phyloP scores from a whole-genome alignment of 805 yeast species.

The Millerago galiae region DNA sequence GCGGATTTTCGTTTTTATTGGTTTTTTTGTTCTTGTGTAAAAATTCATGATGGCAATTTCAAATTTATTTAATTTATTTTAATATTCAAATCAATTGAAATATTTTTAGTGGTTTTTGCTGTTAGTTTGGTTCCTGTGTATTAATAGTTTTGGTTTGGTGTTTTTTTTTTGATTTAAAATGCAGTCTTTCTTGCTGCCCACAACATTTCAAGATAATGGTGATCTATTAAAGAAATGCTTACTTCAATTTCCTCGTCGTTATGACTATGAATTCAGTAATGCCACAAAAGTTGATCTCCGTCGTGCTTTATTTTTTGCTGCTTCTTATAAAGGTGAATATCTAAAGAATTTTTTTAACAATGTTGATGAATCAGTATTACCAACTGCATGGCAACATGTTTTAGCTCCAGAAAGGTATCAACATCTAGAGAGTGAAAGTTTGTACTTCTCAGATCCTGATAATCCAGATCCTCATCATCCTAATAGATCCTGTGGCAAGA shows the following conservation, averaged over 20 bases:
- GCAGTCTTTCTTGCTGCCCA: conserved; percentile 4
- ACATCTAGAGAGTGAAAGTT: conserved; percentile 15
- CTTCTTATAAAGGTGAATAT: conserved; percentile 36
- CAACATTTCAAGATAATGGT: conserved; percentile 16
- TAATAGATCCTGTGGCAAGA: conserved; percentile 66
- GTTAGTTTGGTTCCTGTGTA: not conserved
- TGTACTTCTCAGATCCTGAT: conserved; percentile 11
- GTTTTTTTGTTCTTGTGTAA: too few species aligned
- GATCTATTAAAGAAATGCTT: conserved; percentile 28
- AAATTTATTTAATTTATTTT: too few species aligned
- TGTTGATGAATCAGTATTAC: conserved; percentile 15
- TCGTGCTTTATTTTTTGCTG: conserved; percentile 36
- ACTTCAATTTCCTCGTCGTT: conserved; percentile 31
- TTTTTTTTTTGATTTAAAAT: not conserved
- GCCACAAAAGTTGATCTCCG: conserved; percentile 30
- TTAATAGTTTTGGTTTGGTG: not conserved
- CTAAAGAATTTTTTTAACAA: conserved; percentile 33
- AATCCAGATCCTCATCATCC: conserved; percentile 37
- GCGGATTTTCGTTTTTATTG: too few species aligned
- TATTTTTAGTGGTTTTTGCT: not conserved
- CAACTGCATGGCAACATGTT: conserved; percentile 20
- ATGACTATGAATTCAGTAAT: conserved; percentile 27
- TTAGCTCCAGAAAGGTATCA: conserved; percentile 20
- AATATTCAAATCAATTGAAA: too few species aligned
- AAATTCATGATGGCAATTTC: too few species aligned